These are phyloP conservation scores for Ramaria sp. DNA, from an alignment of 768 basidiomycete genomes.

Conservation along the genomic window DNA sequence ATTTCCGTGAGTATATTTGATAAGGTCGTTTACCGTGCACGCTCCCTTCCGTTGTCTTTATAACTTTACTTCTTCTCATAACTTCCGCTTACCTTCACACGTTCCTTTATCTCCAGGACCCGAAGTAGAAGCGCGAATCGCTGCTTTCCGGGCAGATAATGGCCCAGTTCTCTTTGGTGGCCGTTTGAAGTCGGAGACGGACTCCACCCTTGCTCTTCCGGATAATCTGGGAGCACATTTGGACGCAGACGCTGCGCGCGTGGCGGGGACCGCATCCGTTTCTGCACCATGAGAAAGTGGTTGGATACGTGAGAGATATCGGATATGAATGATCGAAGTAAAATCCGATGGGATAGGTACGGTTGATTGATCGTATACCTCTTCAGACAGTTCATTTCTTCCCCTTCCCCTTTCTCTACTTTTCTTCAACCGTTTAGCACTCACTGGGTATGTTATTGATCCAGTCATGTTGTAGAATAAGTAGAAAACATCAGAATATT, in stretches of 20 bases:
- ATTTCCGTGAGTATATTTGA: conserved; percentile 52
- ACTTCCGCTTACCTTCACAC: too few relatives aligned
- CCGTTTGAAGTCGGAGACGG: conserved; percentile 51
- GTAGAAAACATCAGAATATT: too few relatives aligned
- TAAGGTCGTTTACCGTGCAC: too few relatives aligned
- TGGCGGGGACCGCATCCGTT: neutral
- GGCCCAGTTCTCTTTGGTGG: conserved; percentile 90
- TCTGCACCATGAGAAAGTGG: neutral
- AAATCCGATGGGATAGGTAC: too few relatives aligned
- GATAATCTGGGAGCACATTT: conserved; percentile 58
- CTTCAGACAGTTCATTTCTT: too few relatives aligned
- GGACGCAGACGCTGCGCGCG: conserved; percentile 17
- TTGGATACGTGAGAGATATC: too few relatives aligned
- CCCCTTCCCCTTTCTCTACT: too few relatives aligned
- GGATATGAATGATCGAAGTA: too few relatives aligned
- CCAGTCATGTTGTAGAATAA: too few relatives aligned
- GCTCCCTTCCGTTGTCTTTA: neutral
- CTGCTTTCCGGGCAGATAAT: conserved; percentile 57
- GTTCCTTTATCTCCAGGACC: conserved; percentile 42
- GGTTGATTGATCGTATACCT: too few relatives aligned
- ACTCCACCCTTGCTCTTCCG: conserved; percentile 58
- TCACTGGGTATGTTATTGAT: too few relatives aligned
- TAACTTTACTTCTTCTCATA: neutral
- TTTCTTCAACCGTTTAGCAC: too few relatives aligned
- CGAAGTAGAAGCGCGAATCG: conserved; percentile 83